Evolutionary conservation across 257 asterid species (phyloP).

Genomic region (Nyctanthes arbortristis): DNA sequence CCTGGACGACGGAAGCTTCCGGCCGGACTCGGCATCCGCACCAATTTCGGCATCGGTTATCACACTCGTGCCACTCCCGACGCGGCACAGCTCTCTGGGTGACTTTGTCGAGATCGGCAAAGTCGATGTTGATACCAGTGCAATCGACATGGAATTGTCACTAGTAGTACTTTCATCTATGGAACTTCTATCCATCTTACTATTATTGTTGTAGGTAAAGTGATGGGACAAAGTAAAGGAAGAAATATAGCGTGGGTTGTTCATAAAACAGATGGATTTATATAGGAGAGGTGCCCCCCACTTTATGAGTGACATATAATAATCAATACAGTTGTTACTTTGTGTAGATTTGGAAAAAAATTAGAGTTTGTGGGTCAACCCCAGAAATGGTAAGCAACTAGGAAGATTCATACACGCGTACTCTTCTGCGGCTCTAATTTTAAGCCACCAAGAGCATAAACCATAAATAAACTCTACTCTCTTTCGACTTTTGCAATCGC

Average conservation of each 20-base stretch:
- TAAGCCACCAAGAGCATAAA: not conserved
- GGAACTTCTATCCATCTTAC: conserved; percentile 53
- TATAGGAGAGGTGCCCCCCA: conserved; percentile 23
- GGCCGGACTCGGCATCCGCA: conserved; percentile 59
- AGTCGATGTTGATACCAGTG: conserved; percentile 30
- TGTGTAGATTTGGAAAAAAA: conserved; percentile 21
- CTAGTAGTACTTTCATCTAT: conserved; percentile 61
- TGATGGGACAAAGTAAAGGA: not conserved
- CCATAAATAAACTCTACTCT: too few species aligned
- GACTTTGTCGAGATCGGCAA: conserved; percentile 36
- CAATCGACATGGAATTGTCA: conserved; percentile 35
- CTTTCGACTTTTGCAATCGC: not conserved
- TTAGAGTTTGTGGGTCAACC: conserved; percentile 68
- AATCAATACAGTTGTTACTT: conserved; percentile 15
- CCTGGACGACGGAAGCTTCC: conserved; percentile 79
- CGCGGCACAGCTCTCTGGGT: conserved; percentile 55
- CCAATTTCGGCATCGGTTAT: conserved; percentile 59
- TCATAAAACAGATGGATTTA: conserved; percentile 20
- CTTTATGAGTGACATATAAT: conserved; percentile 15
- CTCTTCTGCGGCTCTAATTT: conserved; percentile 3
- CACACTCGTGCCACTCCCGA: conserved; percentile 70
- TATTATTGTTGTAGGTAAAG: not conserved
- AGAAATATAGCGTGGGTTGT: conserved; percentile 22
- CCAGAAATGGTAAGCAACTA: conserved; percentile 47
- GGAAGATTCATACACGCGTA: conserved; percentile 64